A percentile compares a stretch with the other conserved stretches of the same genome.
Conservation (phyloP, 805 yeast genomes). For the Pichia californica region DNA sequence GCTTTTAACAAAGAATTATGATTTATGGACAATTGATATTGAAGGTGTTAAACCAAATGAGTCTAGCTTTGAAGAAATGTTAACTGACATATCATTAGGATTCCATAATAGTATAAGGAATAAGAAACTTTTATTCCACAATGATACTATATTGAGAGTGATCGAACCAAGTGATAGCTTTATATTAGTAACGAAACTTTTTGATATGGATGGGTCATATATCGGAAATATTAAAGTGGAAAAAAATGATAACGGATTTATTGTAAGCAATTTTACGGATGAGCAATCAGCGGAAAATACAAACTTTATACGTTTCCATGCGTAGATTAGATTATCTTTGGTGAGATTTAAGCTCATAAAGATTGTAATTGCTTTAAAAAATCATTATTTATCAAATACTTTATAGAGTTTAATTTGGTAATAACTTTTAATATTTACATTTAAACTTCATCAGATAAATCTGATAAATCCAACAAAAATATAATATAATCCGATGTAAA, state of each 20-base stretch:
- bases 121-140: not conserved
- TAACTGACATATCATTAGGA: constrained; percentile 5
- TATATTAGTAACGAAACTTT: constrained; percentile 8
- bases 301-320: constrained; percentile 3
- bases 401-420: too few species aligned
- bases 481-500: too few species aligned
- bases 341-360: too few species aligned
- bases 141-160: not conserved
- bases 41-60: not conserved
- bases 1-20: constrained; percentile 5
- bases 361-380: not conserved
- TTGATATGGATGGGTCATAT: constrained; percentile 10
- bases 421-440: too few species aligned
- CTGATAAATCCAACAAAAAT: too few species aligned
- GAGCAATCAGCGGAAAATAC: constrained; percentile 1
- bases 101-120: constrained; percentile 1
- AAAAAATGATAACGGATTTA: constrained; percentile 10
- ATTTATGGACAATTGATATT: not conserved
- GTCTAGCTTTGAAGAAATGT: not conserved
- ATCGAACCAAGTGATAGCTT: constrained; percentile 7
- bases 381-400: too few species aligned
- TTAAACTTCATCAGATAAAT: too few species aligned
- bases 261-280: constrained; percentile 10
- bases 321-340: too few species aligned
- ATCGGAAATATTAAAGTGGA: constrained; percentile 13